These are phyloP conservation scores for Ogataea corticis DNA, from an alignment of 805 yeast species.

Conservation along the genomic window DNA sequence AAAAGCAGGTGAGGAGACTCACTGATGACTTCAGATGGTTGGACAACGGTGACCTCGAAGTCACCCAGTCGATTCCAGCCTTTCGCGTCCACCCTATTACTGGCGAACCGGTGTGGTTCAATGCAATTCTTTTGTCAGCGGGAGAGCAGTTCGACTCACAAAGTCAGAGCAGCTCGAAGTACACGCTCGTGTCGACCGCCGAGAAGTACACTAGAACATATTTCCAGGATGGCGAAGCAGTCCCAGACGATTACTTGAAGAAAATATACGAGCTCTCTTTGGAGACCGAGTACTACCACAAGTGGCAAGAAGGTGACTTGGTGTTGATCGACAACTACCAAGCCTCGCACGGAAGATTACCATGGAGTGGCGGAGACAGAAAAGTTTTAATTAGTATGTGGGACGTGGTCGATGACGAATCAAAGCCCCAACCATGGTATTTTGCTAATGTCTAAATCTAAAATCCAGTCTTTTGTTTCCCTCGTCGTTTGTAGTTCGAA, in stretches of 20 bases:
- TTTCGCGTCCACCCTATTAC: slow-evolving; percentile 11
- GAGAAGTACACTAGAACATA: background rate
- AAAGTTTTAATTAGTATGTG: slow-evolving; percentile 36
- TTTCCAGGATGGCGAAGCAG: slow-evolving; percentile 22
- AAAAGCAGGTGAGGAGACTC: slow-evolving; percentile 18
- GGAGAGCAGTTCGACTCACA: slow-evolving; percentile 4
- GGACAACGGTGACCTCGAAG: slow-evolving; percentile 24
- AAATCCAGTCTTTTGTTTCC: slow-evolving; percentile 59
- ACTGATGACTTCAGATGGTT: slow-evolving; percentile 32
- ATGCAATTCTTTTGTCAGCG: slow-evolving; percentile 23
- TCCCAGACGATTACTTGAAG: slow-evolving; percentile 18
- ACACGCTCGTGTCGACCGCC: slow-evolving; percentile 1
- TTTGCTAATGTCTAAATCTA: slow-evolving; percentile 21
- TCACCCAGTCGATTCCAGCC: slow-evolving; percentile 22
- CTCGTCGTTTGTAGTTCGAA: slow-evolving; percentile 44
- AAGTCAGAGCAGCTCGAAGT: slow-evolving; percentile 5
- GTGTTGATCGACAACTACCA: slow-evolving; percentile 35
- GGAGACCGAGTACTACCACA: slow-evolving; percentile 20
- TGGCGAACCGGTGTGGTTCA: slow-evolving; percentile 23
- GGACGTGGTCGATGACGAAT: slow-evolving; percentile 21
- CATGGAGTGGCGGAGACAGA: slow-evolving; percentile 33
- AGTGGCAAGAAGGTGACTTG: slow-evolving; percentile 35
- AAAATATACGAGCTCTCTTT: slow-evolving; percentile 17
- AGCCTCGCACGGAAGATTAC: slow-evolving; percentile 35
- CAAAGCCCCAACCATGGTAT: background rate